Evolutionary conservation across 495 filamentous ascomycete genomes (phyloP).

Genomic region (Chaetomium tenue): DNA sequence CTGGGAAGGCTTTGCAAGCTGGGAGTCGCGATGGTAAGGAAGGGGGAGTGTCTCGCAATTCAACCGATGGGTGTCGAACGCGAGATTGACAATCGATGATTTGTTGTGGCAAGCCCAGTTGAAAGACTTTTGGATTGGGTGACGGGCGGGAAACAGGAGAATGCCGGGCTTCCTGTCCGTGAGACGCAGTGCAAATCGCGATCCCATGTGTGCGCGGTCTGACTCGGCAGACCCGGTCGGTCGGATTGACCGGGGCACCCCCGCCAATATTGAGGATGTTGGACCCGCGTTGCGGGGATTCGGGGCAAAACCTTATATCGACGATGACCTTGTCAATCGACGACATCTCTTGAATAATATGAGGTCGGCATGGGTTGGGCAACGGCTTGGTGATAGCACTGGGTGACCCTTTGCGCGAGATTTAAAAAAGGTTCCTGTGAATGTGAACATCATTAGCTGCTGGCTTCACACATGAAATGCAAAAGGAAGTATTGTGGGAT

Average conservation of each 20-base stretch:
- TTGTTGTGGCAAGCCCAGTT: background rate
- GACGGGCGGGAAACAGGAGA: no score
- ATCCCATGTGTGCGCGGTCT: conserved; percentile 1
- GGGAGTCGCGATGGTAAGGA: no score
- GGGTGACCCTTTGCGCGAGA: no score
- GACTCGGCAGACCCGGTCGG: background rate
- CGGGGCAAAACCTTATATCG: conserved; percentile 10
- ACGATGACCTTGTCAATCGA: background rate
- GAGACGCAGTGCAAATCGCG: background rate
- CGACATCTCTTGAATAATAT: background rate
- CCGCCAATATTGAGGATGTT: background rate
- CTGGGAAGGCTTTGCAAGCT: background rate
- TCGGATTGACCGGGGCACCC: conserved; percentile 4
- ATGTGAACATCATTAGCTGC: background rate
- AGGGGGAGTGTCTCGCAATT: background rate
- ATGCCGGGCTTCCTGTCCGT: background rate
- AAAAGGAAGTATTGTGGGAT: background rate
- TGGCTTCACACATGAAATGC: background rate
- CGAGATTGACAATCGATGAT: background rate
- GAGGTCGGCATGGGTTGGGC: background rate
- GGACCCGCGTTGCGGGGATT: background rate
- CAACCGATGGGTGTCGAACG: background rate
- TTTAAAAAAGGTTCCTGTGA: background rate
- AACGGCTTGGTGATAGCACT: background rate
- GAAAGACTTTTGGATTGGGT: background rate